Evolutionary conservation across 2,329 filamentous ascomycete genomes (phyloP), one percentile per base, ranked within the genome.

Genomic region (Fusarium sp.): DNA sequence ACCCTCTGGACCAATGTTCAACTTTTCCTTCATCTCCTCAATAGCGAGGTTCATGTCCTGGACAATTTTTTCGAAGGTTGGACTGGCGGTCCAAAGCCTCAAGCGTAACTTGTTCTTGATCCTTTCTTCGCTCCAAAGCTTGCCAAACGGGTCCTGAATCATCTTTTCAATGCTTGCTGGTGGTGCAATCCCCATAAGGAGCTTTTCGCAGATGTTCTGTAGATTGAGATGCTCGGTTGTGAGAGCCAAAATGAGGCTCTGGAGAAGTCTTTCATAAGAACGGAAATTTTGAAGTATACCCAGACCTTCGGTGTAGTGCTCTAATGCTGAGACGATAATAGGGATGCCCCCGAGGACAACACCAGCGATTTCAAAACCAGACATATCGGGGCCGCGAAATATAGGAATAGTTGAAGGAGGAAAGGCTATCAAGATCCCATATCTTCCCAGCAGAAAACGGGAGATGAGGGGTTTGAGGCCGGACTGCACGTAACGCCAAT

Each of bases 201-300:
- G 20, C 12, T 54, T 62, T 26, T 62, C 60, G 32, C 50, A 68
- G 2, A 65, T 23, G 5, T 65, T 68, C 11, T 67, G 40, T 1
- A 68, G 17, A 7, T 38, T 62, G 12, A 52, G 20, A 4, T 24
- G 26, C 26, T 67, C 53, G 0, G 64, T 67, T 7, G 51, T 38
- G 2, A 67, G 53, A 8, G 52, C 58, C 3, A 44, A 44, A 7
- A 59, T 58, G 7, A 67, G 36, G 19, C 40, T 50, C 19, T 48
- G 36, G 1, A 65, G 46, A 9, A 54, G 45, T 12, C 53, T 19
- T 17, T 56, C 15, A 7, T 56, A 65, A 5, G 17, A 48, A 3
- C 49, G 36, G 3, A 9, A 61, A 3, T 38, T 15, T 7, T 56
- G 39, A 6, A 63, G 10, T 5, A 49, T 32, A 0, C 30, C 21